Evolutionary conservation across 768 basidiomycete species (phyloP), one percentile per base, ranked within the genome.

Genomic region (Lactifluus hygrophoroides): DNA sequence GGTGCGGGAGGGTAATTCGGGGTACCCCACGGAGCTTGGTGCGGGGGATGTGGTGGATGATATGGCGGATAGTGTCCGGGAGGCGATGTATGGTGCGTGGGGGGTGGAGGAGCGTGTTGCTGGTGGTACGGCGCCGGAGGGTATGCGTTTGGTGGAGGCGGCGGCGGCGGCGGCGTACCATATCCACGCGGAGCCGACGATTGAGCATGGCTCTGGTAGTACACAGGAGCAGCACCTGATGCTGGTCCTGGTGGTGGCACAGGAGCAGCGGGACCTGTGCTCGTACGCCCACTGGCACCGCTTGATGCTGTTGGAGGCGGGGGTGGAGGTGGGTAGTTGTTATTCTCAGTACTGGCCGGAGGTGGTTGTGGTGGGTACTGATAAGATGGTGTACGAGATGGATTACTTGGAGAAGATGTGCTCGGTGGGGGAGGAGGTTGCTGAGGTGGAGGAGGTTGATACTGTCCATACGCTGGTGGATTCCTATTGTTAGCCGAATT

Each of bases 181-280:
- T 63, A 63, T 17, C 30, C 49, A 51, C 58, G 53, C 9, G 61
- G 51, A 3, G 55, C 28, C 2, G 51, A 13, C 2, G 51, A 13
- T 42, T 47, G 47, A 17, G 59, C 17, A 35, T 60, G 51, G n/a
- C 35, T 50, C 23, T 56, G 55, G 44, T 64, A 64, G 48, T 64
- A 64, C 27, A 57, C n/a, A 19, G 17, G 57, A 2, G 63, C 53
- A 2, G 63, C 56, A 40, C 60, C 56, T 8, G 38, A 23, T 13
- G 25, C 45, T 13, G 44, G 37, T 27, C 38, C 49, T 13, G 49
- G 49, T 27, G 58, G 58, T 2, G 61, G 54, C 38, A 54, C 48
- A 13, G 58, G 40, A 5, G 58, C 42, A 51, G 54, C 23, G 28
- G 58, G 53, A 23, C 58, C 48, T 30, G 54, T 32, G 37, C 62